Conservation (phyloP, 202 grass and related monocot species). For the Tripidium arundinaceum region DNA sequence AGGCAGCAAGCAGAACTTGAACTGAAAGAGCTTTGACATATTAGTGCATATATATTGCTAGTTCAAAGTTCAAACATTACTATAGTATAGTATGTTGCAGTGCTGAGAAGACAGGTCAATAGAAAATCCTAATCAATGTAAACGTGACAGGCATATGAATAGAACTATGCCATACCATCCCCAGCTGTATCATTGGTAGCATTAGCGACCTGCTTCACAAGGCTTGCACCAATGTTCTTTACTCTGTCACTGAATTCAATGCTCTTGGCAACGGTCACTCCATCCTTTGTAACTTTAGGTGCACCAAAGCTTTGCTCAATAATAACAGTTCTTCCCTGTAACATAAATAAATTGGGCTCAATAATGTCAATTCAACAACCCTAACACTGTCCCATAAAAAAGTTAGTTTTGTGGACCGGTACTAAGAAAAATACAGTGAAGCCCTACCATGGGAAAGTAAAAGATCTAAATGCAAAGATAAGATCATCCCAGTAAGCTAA, state of each 20-base stretch:
- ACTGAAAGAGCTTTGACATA: conserved; percentile 9
- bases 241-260: conserved; percentile 89
- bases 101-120: neutral
- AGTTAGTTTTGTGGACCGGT: neutral
- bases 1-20: neutral
- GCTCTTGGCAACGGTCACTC: conserved; percentile 93
- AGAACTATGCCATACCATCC: conserved; percentile 58
- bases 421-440: neutral
- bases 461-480: neutral
- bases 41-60: neutral
- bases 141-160: neutral
- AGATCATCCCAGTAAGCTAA: neutral
- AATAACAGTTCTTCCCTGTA: conserved; percentile 77
- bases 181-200: conserved; percentile 91
- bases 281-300: conserved; percentile 96
- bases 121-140: neutral
- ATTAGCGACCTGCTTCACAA: conserved; percentile 97
- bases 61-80: neutral
- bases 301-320: conserved; percentile 94
- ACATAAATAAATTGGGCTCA: neutral
- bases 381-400: neutral
- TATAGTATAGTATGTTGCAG: neutral
- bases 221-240: conserved; percentile 90
- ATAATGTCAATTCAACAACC: neutral
- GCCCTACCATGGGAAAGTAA: neutral